Conservation (phyloP, 176 grass and related monocot species). For the maize (Zea mays) region Zm-B73-REFERENCE-NAM-5.0 NC_050097.1:16512001-16512500, state of each 20-base stretch:
- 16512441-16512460: no score
- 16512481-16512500: neutral
- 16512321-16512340: neutral
- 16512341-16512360: neutral
- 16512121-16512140: neutral
- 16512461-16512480: no score
- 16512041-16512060: neutral
- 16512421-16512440: neutral
- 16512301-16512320: neutral
- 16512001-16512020: no score
- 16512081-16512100: neutral
- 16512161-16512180: neutral
- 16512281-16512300: neutral
- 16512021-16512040: neutral
- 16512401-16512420: neutral
- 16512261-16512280: neutral
- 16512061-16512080: neutral
- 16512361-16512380: neutral
- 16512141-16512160: neutral
- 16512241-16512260: neutral
- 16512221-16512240: neutral
- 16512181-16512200: constrained; percentile 9
- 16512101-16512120: neutral
- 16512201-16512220: neutral
- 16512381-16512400: neutral